Percentiles rank a stretch among this genome's conserved stretches.
These are phyloP conservation scores for Nepenthes mirabilis DNA, from an alignment of 148 eudicot species.

Conservation along the genomic window DNA sequence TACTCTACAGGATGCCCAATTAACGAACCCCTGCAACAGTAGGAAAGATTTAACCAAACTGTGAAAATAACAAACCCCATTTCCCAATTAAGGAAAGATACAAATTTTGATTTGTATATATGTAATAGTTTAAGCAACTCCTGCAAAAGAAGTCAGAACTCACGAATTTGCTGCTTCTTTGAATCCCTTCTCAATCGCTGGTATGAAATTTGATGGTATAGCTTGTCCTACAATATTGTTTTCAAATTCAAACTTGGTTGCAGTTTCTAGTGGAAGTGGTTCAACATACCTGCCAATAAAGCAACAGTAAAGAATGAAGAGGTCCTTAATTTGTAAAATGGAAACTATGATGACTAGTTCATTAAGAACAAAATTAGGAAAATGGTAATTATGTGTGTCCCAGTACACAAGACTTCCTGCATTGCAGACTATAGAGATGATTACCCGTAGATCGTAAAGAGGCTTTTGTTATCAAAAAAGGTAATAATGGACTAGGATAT, in stretches of 20 bases:
- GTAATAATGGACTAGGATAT: no score
- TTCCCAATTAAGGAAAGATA: neutral
- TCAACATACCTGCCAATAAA: constrained; percentile 55
- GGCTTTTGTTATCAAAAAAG: no score
- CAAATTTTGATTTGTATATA: neutral
- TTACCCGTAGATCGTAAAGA: no score
- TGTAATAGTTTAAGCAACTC: neutral
- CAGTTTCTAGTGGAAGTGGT: constrained; percentile 74
- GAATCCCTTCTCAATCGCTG: constrained; percentile 97
- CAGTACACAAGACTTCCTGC: no score
- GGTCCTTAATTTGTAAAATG: constrained; percentile 3
- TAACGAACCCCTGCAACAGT: constrained; percentile 64
- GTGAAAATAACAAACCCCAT: constrained; percentile 1
- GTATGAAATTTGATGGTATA: constrained; percentile 76
- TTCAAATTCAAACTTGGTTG: constrained; percentile 87
- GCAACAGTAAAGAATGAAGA: neutral
- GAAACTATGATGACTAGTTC: neutral
- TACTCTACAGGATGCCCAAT: constrained; percentile 96
- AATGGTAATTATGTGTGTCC: no score
- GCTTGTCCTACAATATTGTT: constrained; percentile 89
- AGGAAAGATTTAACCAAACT: neutral
- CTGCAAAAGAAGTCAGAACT: constrained; percentile 13
- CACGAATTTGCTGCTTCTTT: constrained; percentile 97
- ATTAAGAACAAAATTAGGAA: no score
- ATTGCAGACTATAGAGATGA: no score